phyloP scores from a whole-genome alignment of 2,329 filamentous ascomycete genomes.

The Colletotrichum gigasporum region DNA sequence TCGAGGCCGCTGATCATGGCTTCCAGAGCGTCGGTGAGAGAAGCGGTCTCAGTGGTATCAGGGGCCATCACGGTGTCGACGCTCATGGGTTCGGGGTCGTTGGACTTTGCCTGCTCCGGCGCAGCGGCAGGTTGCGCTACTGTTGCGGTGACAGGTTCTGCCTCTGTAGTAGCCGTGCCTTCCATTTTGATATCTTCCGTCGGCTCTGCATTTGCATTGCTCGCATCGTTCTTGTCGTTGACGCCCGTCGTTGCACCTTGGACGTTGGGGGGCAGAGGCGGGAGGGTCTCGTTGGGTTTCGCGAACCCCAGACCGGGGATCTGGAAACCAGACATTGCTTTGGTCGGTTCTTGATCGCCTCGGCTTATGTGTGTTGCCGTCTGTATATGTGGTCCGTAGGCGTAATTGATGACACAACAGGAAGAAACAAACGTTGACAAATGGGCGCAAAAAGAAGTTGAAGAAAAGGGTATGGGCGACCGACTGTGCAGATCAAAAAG shows the following conservation, averaged over 20 bases:
- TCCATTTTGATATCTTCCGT: slow-evolving; percentile 22
- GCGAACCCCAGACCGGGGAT: slow-evolving; percentile 55
- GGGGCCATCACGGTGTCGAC: slow-evolving; percentile 48
- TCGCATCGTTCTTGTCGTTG: background rate
- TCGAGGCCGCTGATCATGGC: slow-evolving; percentile 52
- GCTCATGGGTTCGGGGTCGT: slow-evolving; percentile 44
- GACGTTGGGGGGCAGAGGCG: slow-evolving; percentile 46
- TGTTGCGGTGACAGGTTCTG: slow-evolving; percentile 7
- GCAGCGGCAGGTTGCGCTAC: background rate
- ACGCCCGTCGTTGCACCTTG: slow-evolving; percentile 39
- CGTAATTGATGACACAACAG: background rate
- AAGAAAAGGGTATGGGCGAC: background rate
- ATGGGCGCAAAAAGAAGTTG: slow-evolving; percentile 22
- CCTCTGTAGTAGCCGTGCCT: background rate
- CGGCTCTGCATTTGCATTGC: background rate
- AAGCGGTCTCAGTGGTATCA: slow-evolving; percentile 46
- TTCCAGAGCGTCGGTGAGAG: slow-evolving; percentile 53
- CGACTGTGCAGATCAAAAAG: slow-evolving; percentile 21
- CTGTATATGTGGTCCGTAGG: background rate
- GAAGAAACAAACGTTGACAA: background rate
- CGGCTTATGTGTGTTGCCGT: too few species aligned
- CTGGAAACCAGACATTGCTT: slow-evolving; percentile 51
- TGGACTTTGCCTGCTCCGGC: background rate
- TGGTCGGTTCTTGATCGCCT: background rate
- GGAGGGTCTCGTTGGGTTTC: slow-evolving; percentile 52